A percentile compares a stretch with the other conserved stretches of the same genome.
phyloP scores from a whole-genome alignment of 2,329 filamentous ascomycete species.

The Sporothrix humicola region DNA sequence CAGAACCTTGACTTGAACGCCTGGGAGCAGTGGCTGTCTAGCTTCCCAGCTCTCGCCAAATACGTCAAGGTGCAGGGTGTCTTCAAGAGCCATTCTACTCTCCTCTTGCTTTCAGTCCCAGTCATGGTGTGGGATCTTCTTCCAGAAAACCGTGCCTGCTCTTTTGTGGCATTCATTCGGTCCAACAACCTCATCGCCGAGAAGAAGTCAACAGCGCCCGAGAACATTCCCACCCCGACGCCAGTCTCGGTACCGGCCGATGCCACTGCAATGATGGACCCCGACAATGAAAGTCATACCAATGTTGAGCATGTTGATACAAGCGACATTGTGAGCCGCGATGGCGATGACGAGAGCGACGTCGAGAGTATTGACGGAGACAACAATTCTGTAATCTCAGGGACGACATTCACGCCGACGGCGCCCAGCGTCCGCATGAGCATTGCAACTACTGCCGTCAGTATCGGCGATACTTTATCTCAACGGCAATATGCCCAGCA shows the following conservation, averaged over 20 bases:
- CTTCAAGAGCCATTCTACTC: conserved; percentile 66
- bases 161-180: conserved; percentile 64
- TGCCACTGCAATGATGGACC: not conserved
- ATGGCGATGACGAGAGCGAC: conserved; percentile 19
- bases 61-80: conserved; percentile 66
- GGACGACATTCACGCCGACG: conserved; percentile 42
- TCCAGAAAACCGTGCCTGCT: conserved; percentile 62
- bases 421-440: conserved; percentile 38
- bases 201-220: conserved; percentile 36
- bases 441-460: conserved; percentile 36
- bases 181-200: conserved; percentile 59
- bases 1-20: conserved; percentile 62
- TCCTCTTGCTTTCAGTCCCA: conserved; percentile 63
- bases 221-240: not conserved
- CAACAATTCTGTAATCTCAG: conserved; percentile 43
- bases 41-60: conserved; percentile 63
- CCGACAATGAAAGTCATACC: not conserved
- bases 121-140: conserved; percentile 66
- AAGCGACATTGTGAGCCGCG: not conserved
- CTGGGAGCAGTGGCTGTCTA: conserved; percentile 63
- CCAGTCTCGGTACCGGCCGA: not conserved
- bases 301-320: not conserved
- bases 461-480: conserved; percentile 26
- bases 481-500: conserved; percentile 16
- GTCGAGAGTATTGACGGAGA: conserved; percentile 37